These are phyloP conservation scores for Pseudozyma thailandica DNA, from an alignment of 1,284 basidiomycete species.

Conservation along the genomic window DNA sequence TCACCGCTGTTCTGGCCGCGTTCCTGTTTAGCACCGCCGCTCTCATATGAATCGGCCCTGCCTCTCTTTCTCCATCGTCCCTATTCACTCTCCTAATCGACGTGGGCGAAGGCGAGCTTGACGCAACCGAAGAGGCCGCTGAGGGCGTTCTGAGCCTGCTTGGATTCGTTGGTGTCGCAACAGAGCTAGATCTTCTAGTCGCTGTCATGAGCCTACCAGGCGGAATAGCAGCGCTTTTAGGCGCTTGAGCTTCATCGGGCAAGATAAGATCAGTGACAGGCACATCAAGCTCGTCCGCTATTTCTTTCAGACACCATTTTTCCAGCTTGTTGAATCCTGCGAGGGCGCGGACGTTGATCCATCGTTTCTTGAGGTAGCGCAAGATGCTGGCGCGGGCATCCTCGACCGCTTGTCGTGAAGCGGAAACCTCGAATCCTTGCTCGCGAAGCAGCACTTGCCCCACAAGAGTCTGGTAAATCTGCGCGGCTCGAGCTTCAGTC, in stretches of 20 bases:
- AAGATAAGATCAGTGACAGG: conserved; percentile 45
- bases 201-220: conserved; percentile 17
- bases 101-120: conserved; percentile 1
- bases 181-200: conserved; percentile 7
- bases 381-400: conserved; percentile 51
- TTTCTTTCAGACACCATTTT: conserved; percentile 88
- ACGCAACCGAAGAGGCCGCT: neutral
- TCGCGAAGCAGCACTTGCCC: conserved; percentile 59
- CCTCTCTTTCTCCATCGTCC: conserved; percentile 51
- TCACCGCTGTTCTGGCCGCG: conserved; percentile 49
- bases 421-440: conserved; percentile 36
- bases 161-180: conserved; percentile 1
- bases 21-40: conserved; percentile 62
- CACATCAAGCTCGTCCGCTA: conserved; percentile 68
- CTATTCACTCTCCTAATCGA: neutral
- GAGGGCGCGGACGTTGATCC: conserved; percentile 80
- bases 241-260: conserved; percentile 19
- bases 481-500: conserved; percentile 48
- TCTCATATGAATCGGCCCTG: conserved; percentile 56
- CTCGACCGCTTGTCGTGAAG: conserved; percentile 43
- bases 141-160: conserved; percentile 12
- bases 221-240: neutral
- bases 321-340: conserved; percentile 84
- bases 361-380: conserved; percentile 68
- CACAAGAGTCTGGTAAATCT: conserved; percentile 54